A percentile compares a stretch with the other conserved stretches of the same genome.
phyloP scores from a whole-genome alignment of 2,329 filamentous ascomycete genomes.

The Cladobotryum protrusum region DNA sequence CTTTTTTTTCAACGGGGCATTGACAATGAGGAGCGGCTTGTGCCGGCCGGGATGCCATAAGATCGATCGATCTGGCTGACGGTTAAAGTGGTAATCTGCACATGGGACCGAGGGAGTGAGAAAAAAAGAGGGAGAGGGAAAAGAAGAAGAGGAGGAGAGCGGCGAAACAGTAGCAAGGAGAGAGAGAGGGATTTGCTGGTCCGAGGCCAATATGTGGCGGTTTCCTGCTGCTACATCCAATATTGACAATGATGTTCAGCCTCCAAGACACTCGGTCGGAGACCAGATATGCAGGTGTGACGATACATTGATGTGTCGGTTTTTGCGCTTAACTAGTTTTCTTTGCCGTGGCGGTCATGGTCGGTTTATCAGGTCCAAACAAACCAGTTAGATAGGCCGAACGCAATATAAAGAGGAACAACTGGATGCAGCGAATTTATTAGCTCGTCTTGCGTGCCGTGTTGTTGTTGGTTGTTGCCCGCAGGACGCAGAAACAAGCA shows the following conservation, averaged over 20 bases:
- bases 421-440: slow-evolving; percentile 23
- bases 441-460: slow-evolving; percentile 2
- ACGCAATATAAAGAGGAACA: slow-evolving; percentile 50
- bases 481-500: background rate
- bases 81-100: background rate
- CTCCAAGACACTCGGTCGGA: background rate
- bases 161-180: background rate
- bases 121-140: background rate
- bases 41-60: too few species aligned
- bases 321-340: slow-evolving; percentile 5
- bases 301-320: background rate
- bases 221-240: too few species aligned
- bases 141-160: background rate
- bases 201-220: too few species aligned
- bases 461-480: background rate
- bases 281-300: too few species aligned
- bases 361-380: slow-evolving; percentile 44
- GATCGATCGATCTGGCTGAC: too few species aligned
- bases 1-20: too few species aligned
- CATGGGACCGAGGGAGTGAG: background rate
- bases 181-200: background rate
- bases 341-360: background rate
- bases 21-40: too few species aligned
- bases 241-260: too few species aligned
- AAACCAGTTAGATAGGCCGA: slow-evolving; percentile 52